Base-by-base conservation (phyloP, 257 asterid species). In the Verbena officinalis region DNA sequence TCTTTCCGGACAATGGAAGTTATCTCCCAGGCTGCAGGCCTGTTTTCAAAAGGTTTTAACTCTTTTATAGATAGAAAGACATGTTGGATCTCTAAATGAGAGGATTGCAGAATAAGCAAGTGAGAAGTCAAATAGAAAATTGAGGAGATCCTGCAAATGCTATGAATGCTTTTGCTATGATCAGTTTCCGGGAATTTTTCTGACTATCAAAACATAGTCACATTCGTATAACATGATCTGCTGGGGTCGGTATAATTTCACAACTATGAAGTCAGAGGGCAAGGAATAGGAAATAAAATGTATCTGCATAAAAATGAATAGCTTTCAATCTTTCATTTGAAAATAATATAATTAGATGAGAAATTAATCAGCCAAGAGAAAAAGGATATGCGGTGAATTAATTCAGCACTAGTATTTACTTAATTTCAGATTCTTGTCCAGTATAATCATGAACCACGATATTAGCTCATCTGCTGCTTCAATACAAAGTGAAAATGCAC, bases 11-110 rank as follows among this genome's bases (percentile, higher is more conserved):
- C 74, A 20, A 68, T 65, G 49, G 69, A 5, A 33, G 61, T 42
- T 51, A 89, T 71, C 45, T 67, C 73, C 95, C 86, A 84, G 74
- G 40, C 77, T 24, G 40, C 55, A 24, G 87, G 79, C 71, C 95
- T 89, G 80, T 21, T 45, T 31, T 23, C 42, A 4, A 51, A 46
- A 45, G 21, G 34, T 10, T 49, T 46, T 60, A 44, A 61, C 30
- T 24, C 21, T 12, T 43, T 16, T 39, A 19, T 44, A 62, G 24
- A 55, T 33, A 51, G 57, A 59, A 42, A 16, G 19, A 36, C 39
- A 48, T 17, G 11, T 24, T 50, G 24, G 70, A 57, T 56, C 57
- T 72, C 39, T 38, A 64, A 65, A 33, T 51, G 61, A 36, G 46
- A 67, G 39, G 22, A 15, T 21, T 38, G 11, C 23, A 16, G 45